Evolutionary conservation across 768 basidiomycete species (phyloP).

Genomic region (Neoboletus subvelutipes): DNA sequence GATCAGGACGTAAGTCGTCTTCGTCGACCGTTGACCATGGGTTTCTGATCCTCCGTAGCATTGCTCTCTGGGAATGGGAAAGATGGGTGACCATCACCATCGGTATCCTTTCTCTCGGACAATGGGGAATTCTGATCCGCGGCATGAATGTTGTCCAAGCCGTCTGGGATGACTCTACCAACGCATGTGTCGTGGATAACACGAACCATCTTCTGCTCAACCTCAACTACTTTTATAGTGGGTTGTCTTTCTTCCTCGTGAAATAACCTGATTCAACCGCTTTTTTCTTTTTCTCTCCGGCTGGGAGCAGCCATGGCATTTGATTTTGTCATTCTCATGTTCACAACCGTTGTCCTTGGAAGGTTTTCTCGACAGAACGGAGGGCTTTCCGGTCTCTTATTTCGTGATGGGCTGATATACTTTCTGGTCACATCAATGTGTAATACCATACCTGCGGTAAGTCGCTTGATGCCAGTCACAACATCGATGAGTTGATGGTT

Average conservation of each 20-base stretch:
- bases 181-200: constrained; percentile 49
- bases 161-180: constrained; percentile 43
- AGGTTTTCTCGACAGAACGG: constrained; percentile 47
- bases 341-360: constrained; percentile 54
- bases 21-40: constrained; percentile 12
- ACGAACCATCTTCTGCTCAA: constrained; percentile 60
- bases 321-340: constrained; percentile 57
- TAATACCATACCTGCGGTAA: constrained; percentile 67
- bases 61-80: constrained; percentile 70
- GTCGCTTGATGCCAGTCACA: constrained; percentile 18
- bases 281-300: neutral
- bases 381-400: constrained; percentile 63
- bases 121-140: constrained; percentile 67
- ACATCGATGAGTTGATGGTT: neutral
- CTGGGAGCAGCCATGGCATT: constrained; percentile 59
- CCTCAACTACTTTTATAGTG: constrained; percentile 69
- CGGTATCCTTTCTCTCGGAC: constrained; percentile 53
- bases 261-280: neutral
- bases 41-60: constrained; percentile 39
- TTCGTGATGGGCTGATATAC: constrained; percentile 71
- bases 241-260: constrained; percentile 22
- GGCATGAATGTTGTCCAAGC: constrained; percentile 66
- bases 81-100: constrained; percentile 49
- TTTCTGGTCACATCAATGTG: constrained; percentile 64
- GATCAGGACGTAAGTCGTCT: constrained; percentile 55